A percentile compares a stretch with the other conserved stretches of the same genome.
Evolutionary conservation across 163 green algal species (phyloP).

Genomic region (Chlorella variabilis): DNA sequence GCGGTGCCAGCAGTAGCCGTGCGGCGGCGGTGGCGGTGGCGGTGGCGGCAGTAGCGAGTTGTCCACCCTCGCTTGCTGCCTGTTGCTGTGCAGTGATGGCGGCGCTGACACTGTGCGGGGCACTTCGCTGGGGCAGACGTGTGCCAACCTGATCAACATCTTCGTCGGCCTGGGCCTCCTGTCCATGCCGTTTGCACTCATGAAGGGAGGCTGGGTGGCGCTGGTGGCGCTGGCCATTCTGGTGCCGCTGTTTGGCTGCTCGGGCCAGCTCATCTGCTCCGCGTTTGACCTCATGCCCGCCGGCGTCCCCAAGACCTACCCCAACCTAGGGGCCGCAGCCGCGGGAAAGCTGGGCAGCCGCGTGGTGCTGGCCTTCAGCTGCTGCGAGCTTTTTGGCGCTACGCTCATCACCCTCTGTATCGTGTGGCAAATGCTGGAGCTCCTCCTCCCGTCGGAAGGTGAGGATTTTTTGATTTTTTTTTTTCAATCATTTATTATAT

Average conservation of each 20-base stretch:
- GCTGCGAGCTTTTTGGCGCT: conserved; percentile 56
- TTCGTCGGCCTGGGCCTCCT: conserved; percentile 56
- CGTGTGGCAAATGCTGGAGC: conserved; percentile 55
- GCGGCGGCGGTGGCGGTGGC: too few relatives aligned
- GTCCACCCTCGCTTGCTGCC: too few relatives aligned
- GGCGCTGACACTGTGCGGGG: neutral
- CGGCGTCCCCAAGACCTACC: conserved; percentile 42
- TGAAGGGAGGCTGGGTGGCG: conserved; percentile 48
- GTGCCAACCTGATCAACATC: conserved; percentile 53
- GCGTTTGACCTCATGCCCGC: conserved; percentile 48
- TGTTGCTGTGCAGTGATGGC: conserved; percentile 1
- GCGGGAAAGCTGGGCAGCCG: conserved; percentile 30
- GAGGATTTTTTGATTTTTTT: too few relatives aligned
- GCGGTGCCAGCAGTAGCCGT: too few relatives aligned
- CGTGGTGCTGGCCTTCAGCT: conserved; percentile 48
- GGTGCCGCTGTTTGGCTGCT: conserved; percentile 3
- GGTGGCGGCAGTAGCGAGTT: neutral
- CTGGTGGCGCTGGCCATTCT: conserved; percentile 30
- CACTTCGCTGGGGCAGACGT: conserved; percentile 16
- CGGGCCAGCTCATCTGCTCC: conserved; percentile 44
- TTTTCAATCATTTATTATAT: too few relatives aligned
- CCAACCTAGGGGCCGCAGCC: conserved; percentile 32
- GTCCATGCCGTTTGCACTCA: conserved; percentile 56
- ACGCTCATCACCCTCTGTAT: conserved; percentile 55
- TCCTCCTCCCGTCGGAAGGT: conserved; percentile 39